Percentiles rank a stretch among this genome's conserved stretches.
Conservation (phyloP, 257 asterid genomes). For the Solanum gandarillasii region DNA sequence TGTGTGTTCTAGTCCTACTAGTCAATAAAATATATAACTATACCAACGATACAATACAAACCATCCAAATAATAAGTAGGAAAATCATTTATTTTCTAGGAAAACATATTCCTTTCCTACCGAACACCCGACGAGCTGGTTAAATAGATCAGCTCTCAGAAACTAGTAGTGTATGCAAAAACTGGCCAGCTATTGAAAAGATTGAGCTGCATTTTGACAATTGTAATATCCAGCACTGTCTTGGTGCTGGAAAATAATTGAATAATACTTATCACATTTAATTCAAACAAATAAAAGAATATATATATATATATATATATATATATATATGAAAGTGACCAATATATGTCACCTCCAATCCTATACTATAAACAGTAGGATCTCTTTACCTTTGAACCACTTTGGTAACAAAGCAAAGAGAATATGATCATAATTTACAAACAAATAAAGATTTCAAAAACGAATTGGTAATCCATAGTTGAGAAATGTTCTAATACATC, state of each 20-base stretch:
- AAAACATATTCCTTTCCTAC: too few relatives aligned
- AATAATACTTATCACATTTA: not conserved
- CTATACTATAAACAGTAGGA: not conserved
- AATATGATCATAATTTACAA: not conserved
- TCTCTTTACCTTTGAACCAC: not conserved
- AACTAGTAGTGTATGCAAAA: not conserved
- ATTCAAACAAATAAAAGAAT: not conserved
- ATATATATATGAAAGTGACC: not conserved
- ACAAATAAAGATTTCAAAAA: slow-evolving; percentile 21
- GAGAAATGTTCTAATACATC: slow-evolving; percentile 77
- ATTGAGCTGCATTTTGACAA: not conserved
- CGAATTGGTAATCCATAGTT: slow-evolving; percentile 71
- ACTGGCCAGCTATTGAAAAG: not conserved
- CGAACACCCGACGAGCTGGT: not conserved
- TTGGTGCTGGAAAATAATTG: not conserved
- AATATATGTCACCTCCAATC: not conserved
- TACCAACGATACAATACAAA: too few relatives aligned
- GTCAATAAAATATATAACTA: too few relatives aligned
- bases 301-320: not conserved
- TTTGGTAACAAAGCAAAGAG: not conserved
- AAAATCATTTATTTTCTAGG: too few relatives aligned
- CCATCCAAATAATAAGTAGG: too few relatives aligned
- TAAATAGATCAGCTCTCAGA: not conserved
- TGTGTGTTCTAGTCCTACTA: too few relatives aligned
- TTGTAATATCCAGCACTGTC: not conserved